Percentiles rank a stretch among this genome's conserved stretches.
Evolutionary conservation across 306 rosid genomes (phyloP).

Genomic region (Herpetospermum pedunculosum): DNA sequence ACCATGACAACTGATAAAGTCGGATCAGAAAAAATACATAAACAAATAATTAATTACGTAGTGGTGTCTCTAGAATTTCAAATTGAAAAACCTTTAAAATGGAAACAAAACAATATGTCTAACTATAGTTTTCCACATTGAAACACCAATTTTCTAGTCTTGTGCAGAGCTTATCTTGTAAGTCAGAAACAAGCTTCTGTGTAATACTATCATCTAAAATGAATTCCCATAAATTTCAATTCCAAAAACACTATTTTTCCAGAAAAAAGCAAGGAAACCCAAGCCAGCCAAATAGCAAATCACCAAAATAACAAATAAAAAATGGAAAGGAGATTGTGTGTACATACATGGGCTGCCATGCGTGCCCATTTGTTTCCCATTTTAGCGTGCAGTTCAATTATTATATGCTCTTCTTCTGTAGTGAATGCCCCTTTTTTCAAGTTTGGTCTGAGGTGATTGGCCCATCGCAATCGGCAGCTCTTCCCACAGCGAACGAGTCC

Average conservation of each 20-base stretch:
- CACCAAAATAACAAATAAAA: conserved; percentile 13
- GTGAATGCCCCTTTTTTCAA: conserved; percentile 90
- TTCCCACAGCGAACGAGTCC: conserved; percentile 88
- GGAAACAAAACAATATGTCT: neutral
- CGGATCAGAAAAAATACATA: neutral
- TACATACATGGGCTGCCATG: conserved; percentile 84
- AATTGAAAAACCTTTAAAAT: neutral
- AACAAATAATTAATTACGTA: neutral
- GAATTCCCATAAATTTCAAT: neutral
- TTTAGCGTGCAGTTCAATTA: conserved; percentile 74
- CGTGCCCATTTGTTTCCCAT: conserved; percentile 99
- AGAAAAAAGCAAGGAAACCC: neutral
- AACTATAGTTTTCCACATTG: neutral
- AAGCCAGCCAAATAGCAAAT: neutral
- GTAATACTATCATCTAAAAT: neutral
- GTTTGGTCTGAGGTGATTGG: conserved; percentile 95
- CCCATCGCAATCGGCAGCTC: conserved; percentile 97
- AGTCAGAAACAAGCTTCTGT: neutral
- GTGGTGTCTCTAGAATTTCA: neutral
- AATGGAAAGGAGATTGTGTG: conserved; percentile 8
- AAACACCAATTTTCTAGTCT: neutral
- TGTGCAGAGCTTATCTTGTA: neutral
- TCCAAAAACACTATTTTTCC: neutral
- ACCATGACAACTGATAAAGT: neutral
- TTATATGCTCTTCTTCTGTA: conserved; percentile 61